These are phyloP conservation scores for Chimonanthus praecox DNA, from an alignment of 164 flowering plant species.

Conservation along the genomic window DNA sequence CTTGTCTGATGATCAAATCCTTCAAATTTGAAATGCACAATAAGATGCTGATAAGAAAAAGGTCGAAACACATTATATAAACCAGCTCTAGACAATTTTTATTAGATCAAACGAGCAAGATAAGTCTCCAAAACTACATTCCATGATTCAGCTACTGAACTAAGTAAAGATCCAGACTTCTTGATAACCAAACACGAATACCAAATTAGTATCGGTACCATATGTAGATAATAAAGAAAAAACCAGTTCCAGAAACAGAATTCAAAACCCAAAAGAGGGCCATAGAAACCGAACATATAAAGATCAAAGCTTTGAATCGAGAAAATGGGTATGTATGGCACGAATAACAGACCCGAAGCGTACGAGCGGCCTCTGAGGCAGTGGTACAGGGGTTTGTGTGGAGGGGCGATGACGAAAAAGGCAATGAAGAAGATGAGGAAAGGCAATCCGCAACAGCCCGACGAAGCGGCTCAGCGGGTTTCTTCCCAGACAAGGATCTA, in stretches of 20 bases:
- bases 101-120: no score
- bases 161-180: no score
- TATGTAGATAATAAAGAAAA: not conserved
- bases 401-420: constrained; percentile 20
- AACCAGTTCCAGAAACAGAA: not conserved
- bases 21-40: no score
- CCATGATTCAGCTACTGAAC: no score
- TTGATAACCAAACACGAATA: not conserved
- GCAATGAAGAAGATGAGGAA: constrained; percentile 38
- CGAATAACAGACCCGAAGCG: constrained; percentile 65
- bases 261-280: not conserved
- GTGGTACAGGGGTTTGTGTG: constrained; percentile 41
- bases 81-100: no score
- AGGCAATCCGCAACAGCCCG: constrained; percentile 90
- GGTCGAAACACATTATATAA: no score
- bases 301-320: not conserved
- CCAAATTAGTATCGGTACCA: not conserved
- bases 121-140: no score
- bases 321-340: not conserved
- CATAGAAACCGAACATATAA: not conserved
- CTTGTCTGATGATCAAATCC: no score
- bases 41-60: no score
- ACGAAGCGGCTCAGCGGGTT: constrained; percentile 95
- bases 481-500: constrained; percentile 70
- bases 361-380: constrained; percentile 74